Base-by-base conservation (phyloP, 1,139 yeast species). In the Suhomyces bokatorum region DNA sequence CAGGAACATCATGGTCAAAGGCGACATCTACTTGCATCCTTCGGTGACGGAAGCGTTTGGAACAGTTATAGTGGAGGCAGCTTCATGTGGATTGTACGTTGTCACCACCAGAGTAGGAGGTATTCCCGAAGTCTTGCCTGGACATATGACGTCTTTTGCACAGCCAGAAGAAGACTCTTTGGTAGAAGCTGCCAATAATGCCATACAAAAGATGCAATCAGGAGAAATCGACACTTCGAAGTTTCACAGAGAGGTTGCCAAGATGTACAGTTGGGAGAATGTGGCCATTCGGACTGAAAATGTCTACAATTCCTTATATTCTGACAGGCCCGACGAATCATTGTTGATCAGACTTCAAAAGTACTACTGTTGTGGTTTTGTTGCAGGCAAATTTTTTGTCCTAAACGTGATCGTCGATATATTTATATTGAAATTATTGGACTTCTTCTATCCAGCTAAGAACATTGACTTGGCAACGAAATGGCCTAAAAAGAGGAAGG, bases 31-130 rank as follows among this genome's bases (percentile, higher is more conserved):
- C 62, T 66, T 95, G 38, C 99, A 95, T 64, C 93, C 99, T 0
- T 85, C 97, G 1, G 70, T 95, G 30, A 95, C 99, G 0, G 99
- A 95, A 62, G 99, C 99, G 0, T 95, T 95, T 68, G 99, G 99
- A 1, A 93, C 99, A 0, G 99, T 90, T 0, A 70, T 95, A 17
- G 97, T 95, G 0, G 99, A 95, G 61, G 99, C 99, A 0, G 99
- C 98, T 0, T 87, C 96, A 0, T 93, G 99, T 69, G 98, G 98
- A 0, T 66, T 95, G 32, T 75, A 88, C 29, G 97, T 95, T 2
- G 99, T 95, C 0, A 91, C 98, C 0, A 95, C 99, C 0, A 83
- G 84, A 49, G 99, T 95, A 0, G 99, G 99, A 2, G 99, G 99
- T 4, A 91, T 93, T 35, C 98, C 98, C 0, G 99, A 95, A 59